Evolutionary conservation across 108 stramenopile species (phyloP), one percentile per base, ranked within the genome.

Genomic region (Aurantiochytrium sp.): DNA sequence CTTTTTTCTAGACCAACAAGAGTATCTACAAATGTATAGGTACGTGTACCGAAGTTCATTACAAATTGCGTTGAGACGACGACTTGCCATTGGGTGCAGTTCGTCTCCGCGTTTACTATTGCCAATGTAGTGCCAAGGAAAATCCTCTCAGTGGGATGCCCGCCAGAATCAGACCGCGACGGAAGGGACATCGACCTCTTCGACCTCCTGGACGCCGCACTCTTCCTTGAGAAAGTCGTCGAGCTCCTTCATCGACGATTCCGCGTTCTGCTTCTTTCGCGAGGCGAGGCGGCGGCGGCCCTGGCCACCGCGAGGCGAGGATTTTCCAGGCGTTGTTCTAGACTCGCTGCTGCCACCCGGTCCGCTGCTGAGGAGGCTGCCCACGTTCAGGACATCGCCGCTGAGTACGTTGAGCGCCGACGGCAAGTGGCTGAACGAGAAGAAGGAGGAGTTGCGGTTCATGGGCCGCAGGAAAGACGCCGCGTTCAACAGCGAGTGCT

Each of bases 201-300:
- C 73, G 24, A 81, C 73, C 45, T 81, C 73, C 12, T 48, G 73
- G 19, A 48, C 73, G 73, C 73, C 73, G 73, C 73, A 81, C 3
- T 81, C 73, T n/a, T 81, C 32, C 2, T 81, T 81, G 36, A 81
- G 73, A 48, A 81, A 81, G 17, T 81, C 73, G 45, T 81, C 73
- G 19, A 81, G 45, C 39, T 81, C 73, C 27, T 48, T 41, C 73
- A 81, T 81, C 6, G 73, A 81, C 10, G 59, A 65, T 19, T 65
- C 59, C 10, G 59, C 22, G 22, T 15, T 65, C 59, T 65, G 59
- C 59, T 65, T 15, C 34, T 65, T 65, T 6, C 59, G 59, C 8
- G 59, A 30, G 22, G 4, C 59, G 34, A 10, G 59, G 1, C 10
- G 15, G 19, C 24, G 59, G 50, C 50, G 50, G 1, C 50, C 50